Evolutionary conservation across 805 yeast genomes (phyloP).

Genomic region (Pichia scutulata): DNA sequence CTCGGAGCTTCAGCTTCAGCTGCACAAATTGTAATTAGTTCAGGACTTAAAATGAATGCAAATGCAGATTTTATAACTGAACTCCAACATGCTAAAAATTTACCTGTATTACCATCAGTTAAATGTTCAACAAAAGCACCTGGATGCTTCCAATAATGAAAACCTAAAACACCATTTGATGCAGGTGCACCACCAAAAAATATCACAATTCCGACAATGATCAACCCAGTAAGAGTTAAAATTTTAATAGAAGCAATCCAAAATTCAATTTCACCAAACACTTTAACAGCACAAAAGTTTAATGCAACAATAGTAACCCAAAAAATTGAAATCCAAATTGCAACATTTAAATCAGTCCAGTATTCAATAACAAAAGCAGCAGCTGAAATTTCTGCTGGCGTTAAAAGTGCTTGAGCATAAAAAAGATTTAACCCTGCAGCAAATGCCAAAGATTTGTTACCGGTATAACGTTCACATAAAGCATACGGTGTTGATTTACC

Average conservation of each 20-base stretch:
- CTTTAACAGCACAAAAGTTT: slow-evolving; percentile 38
- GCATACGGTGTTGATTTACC: slow-evolving; percentile 36
- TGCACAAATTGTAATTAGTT: slow-evolving; percentile 46
- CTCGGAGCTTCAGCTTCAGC: slow-evolving; percentile 55
- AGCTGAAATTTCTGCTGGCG: slow-evolving; percentile 50
- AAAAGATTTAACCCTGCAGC: slow-evolving; percentile 33
- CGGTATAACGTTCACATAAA: slow-evolving; percentile 26
- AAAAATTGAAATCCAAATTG: slow-evolving; percentile 52
- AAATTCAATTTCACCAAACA: slow-evolving; percentile 46
- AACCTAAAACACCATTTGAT: slow-evolving; percentile 48
- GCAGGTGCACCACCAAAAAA: slow-evolving; percentile 60
- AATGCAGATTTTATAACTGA: slow-evolving; percentile 57
- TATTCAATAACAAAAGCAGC: slow-evolving; percentile 53
- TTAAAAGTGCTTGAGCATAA: slow-evolving; percentile 27
- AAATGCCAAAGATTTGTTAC: slow-evolving; percentile 23
- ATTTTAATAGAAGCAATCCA: slow-evolving; percentile 61
- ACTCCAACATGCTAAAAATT: slow-evolving; percentile 56
- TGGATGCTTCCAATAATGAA: slow-evolving; percentile 51
- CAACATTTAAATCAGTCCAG: slow-evolving; percentile 49
- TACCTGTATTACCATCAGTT: slow-evolving; percentile 48
- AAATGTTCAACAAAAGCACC: slow-evolving; percentile 44
- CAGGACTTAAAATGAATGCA: slow-evolving; percentile 58
- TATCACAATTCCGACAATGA: slow-evolving; percentile 46
- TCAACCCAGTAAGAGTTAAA: slow-evolving; percentile 53
- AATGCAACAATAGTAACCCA: slow-evolving; percentile 37